A percentile compares a stretch with the other conserved stretches of the same genome.
phyloP scores from a whole-genome alignment of 495 filamentous ascomycete species.

The Penicillium coffeae region DNA sequence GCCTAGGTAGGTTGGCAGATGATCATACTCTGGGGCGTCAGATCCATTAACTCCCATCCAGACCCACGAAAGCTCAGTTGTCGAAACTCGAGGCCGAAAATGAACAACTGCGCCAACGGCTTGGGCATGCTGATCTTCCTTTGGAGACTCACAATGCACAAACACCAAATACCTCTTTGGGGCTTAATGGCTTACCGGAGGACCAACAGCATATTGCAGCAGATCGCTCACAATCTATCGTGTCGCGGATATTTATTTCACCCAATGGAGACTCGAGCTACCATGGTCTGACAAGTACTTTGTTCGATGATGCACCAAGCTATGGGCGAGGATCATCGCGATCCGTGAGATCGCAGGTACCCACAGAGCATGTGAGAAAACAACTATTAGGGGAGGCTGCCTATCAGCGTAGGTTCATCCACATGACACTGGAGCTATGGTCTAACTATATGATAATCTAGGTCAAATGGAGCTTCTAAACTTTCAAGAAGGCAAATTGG shows the following conservation, averaged over 20 bases:
- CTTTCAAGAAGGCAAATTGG: conserved; percentile 23
- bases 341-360: conserved; percentile 5
- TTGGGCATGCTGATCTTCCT: not conserved
- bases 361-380: conserved; percentile 16
- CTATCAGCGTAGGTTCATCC: conserved; percentile 21
- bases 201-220: not conserved
- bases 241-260: conserved; percentile 21
- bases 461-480: conserved; percentile 30
- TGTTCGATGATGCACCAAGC: conserved; percentile 27
- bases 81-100: conserved; percentile 26
- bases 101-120: conserved; percentile 14
- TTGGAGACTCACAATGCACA: not conserved
- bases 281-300: conserved; percentile 30
- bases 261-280: conserved; percentile 28
- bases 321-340: conserved; percentile 7
- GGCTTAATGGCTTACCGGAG: not conserved
- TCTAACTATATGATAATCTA: conserved; percentile 5
- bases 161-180: not conserved
- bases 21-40: too few relatives aligned
- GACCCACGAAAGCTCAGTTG: conserved; percentile 25
- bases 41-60: not conserved
- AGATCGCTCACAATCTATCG: conserved; percentile 11
- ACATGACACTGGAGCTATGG: not conserved
- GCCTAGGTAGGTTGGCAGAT: conserved; percentile 13
- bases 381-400: conserved; percentile 25